Evolutionary conservation across 352 stramenopile genomes (phyloP).

Genomic region (Globisporangium perplexum): DNA sequence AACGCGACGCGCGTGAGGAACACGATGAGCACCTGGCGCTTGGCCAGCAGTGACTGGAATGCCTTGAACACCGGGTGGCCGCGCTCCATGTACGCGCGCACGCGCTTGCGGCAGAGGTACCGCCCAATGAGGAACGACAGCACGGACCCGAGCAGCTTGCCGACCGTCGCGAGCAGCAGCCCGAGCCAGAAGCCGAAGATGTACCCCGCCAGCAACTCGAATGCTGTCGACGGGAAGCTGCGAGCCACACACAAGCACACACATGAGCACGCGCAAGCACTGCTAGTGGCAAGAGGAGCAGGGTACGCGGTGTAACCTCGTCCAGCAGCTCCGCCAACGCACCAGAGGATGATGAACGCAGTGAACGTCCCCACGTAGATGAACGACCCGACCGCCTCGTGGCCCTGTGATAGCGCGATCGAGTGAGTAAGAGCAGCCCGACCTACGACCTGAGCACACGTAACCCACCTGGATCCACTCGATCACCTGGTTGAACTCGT

Average conservation of each 20-base stretch:
- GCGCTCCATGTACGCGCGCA: constrained; percentile 66
- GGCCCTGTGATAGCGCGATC: not conserved
- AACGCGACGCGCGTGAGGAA: constrained; percentile 77
- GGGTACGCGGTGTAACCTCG: too few species aligned
- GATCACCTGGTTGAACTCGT: constrained; percentile 17
- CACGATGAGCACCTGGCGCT: constrained; percentile 65
- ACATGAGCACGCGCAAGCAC: too few species aligned
- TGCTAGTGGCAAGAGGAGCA: too few species aligned
- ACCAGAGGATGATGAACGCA: constrained; percentile 19
- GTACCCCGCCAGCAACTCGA: constrained; percentile 73
- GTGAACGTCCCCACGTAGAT: constrained; percentile 17
- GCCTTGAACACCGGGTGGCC: constrained; percentile 64
- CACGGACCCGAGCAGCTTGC: constrained; percentile 66
- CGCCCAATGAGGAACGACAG: constrained; percentile 65
- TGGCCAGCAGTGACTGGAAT: constrained; percentile 53
- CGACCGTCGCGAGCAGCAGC: constrained; percentile 45
- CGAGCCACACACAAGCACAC: not conserved
- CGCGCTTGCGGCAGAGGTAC: constrained; percentile 52
- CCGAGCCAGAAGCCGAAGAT: constrained; percentile 77
- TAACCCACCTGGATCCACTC: constrained; percentile 19
- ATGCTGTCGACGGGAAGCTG: constrained; percentile 72
- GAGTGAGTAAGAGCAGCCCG: not conserved
- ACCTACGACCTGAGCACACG: not conserved
- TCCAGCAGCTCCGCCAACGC: not conserved
- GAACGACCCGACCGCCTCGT: constrained; percentile 11